A percentile compares a stretch with the other conserved stretches of the same genome.
Evolutionary conservation across 805 yeast species (phyloP).

Genomic region (Candida yuanshanica): DNA sequence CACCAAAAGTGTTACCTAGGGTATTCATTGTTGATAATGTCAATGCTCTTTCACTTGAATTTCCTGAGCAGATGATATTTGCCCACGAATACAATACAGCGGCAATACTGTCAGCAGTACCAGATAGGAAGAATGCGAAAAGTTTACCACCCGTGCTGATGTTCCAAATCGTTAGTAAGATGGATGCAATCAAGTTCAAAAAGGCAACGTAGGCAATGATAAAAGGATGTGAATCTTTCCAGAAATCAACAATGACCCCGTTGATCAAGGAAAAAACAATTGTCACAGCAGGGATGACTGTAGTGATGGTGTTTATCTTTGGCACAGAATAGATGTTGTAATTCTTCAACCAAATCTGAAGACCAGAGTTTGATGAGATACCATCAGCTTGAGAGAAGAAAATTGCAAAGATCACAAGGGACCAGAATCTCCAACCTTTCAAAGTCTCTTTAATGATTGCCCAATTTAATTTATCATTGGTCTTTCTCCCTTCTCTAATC

Average conservation of each 20-base stretch:
- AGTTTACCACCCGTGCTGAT: conserved; percentile 50
- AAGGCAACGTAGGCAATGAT: conserved; percentile 19
- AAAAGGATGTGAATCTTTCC: conserved; percentile 22
- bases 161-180: conserved; percentile 32
- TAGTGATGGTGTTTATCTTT: conserved; percentile 40
- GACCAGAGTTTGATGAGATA: conserved; percentile 24
- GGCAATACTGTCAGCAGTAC: conserved; percentile 57
- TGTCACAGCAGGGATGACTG: conserved; percentile 47
- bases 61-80: conserved; percentile 50
- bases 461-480: conserved; percentile 17
- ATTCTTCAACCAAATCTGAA: conserved; percentile 44
- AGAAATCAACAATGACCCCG: conserved; percentile 26
- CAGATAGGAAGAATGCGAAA: conserved; percentile 54
- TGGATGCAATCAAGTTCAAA: conserved; percentile 25
- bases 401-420: conserved; percentile 40
- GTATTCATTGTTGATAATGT: conserved; percentile 44
- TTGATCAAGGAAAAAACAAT: conserved; percentile 22
- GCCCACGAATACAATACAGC: conserved; percentile 57
- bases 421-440: conserved; percentile 13
- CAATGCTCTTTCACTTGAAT: conserved; percentile 46
- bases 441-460: conserved; percentile 8
- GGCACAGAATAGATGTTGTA: conserved; percentile 31
- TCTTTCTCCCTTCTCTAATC: conserved; percentile 15
- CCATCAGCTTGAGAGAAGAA: conserved; percentile 31
- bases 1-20: conserved; percentile 49